Base-by-base conservation (phyloP, 2,329 filamentous ascomycete species). In the Phialemoniopsis sp. region DNA sequence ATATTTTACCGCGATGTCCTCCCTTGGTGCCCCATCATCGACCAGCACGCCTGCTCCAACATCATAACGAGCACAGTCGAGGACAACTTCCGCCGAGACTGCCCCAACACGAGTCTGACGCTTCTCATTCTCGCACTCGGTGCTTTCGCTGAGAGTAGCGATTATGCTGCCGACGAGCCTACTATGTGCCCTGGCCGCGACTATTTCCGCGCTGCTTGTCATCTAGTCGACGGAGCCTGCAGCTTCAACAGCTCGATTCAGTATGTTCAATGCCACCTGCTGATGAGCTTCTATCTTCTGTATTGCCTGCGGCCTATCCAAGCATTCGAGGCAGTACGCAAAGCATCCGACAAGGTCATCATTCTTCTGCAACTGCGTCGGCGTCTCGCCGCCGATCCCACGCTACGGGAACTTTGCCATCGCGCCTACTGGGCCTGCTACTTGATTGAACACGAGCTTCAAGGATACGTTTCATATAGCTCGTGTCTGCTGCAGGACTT, bases 371-470 rank as follows among this genome's bases (percentile, higher is more conserved):
- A 43, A 31, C 38, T 45, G 26, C 34, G 37, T 18, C 29, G 35
- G 28, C 29, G 28, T 5, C 17, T 41, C 5, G n/a, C 15, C 13
- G 18, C 29, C 12, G 38, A 48, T 16, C 34, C 39, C 5, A 16
- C 36, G 4, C 35, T 38, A 28, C 38, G 42, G 9, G 42, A 50
- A 40, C 42, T 33, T n/a, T 42, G 46, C n/a, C 41, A 44, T 31
- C 42, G 46, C 4, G 47, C 47, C 4, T 49, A 48, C 37, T 51
- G 49, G 49, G 41, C 49, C n/a, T 49, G 49, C 32, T 51, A 51
- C 21, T 36, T 51, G 12, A 40, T 49, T n/a, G 49, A 51, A 37
- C 46, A 48, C 37, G 43, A 47, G 21, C 44, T 51, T 14, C 49
- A 51, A 35, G 39, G 38, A 13, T 45, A 48, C 30, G 42, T 50